Percentiles rank a stretch among this genome's conserved stretches.
phyloP scores from a whole-genome alignment of 2,329 filamentous ascomycete species.

The Trichophaea hybrida region DNA sequence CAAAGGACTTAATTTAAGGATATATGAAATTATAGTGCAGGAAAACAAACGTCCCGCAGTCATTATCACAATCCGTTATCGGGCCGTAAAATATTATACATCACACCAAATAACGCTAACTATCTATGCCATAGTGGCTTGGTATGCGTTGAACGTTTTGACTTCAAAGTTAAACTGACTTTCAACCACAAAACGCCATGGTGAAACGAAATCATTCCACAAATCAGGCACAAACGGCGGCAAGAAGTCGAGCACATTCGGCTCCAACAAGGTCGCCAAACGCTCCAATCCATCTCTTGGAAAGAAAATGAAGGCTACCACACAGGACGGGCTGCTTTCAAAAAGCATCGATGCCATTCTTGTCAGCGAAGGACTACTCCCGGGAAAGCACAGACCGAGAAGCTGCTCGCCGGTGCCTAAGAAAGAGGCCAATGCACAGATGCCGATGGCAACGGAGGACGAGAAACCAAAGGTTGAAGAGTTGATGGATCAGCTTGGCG shows the following conservation, averaged over 20 bases:
- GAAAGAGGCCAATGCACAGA: not conserved
- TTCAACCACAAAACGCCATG: not conserved
- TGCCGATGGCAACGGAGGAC: not conserved
- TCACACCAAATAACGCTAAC: too few relatives aligned
- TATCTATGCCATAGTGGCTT: too few relatives aligned
- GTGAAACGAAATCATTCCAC: not conserved
- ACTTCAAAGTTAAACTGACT: not conserved
- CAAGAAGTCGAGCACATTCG: not conserved
- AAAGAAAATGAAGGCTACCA: not conserved
- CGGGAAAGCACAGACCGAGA: not conserved
- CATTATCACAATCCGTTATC: too few relatives aligned
- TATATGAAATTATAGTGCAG: too few relatives aligned
- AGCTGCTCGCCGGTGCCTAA: not conserved
- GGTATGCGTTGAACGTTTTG: too few relatives aligned
- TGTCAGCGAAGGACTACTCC: not conserved
- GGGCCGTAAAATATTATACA: too few relatives aligned
- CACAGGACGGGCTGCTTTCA: not conserved
- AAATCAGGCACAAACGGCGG: not conserved
- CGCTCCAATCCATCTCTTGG: not conserved
- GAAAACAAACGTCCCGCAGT: too few relatives aligned
- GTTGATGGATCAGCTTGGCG: not conserved
- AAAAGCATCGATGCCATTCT: not conserved
- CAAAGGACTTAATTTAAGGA: too few relatives aligned
- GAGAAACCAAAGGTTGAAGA: not conserved
- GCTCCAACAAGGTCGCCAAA: not conserved